Conservation (phyloP, 805 yeast species). For the Pichia californica region DNA sequence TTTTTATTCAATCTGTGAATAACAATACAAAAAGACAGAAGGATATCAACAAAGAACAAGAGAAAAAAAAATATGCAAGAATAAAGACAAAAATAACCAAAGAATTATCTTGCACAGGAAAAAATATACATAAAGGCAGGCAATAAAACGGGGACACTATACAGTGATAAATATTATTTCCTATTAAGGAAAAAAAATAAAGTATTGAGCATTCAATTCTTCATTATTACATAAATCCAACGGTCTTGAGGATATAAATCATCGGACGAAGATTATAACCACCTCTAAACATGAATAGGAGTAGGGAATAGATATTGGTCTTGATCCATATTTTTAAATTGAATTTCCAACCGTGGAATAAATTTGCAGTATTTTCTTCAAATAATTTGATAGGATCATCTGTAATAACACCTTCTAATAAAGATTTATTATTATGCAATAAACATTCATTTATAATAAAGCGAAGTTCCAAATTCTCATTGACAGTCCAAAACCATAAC, state of each 20-base stretch:
- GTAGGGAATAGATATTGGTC: slow-evolving; percentile 11
- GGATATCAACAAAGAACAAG: too few relatives aligned
- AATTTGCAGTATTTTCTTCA: background rate
- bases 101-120: too few relatives aligned
- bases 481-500: slow-evolving; percentile 35
- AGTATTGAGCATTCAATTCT: too few relatives aligned
- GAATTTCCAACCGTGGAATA: slow-evolving; percentile 7
- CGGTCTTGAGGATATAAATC: slow-evolving; percentile 12
- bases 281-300: slow-evolving; percentile 18
- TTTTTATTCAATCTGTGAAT: too few relatives aligned
- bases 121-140: too few relatives aligned
- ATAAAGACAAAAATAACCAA: background rate
- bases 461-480: slow-evolving; percentile 20
- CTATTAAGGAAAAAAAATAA: background rate
- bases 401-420: slow-evolving; percentile 19
- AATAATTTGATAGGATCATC: slow-evolving; percentile 17
- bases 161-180: too few relatives aligned
- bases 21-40: too few relatives aligned
- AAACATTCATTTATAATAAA: slow-evolving; percentile 13
- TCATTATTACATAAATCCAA: slow-evolving; percentile 19
- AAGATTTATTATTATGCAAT: slow-evolving; percentile 4
- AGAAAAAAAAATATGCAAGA: too few relatives aligned
- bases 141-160: background rate
- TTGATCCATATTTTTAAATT: slow-evolving; percentile 13
- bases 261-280: slow-evolving; percentile 17